Base-by-base conservation (phyloP, 441 rosid species). In the Syzygium malaccense region DNA sequence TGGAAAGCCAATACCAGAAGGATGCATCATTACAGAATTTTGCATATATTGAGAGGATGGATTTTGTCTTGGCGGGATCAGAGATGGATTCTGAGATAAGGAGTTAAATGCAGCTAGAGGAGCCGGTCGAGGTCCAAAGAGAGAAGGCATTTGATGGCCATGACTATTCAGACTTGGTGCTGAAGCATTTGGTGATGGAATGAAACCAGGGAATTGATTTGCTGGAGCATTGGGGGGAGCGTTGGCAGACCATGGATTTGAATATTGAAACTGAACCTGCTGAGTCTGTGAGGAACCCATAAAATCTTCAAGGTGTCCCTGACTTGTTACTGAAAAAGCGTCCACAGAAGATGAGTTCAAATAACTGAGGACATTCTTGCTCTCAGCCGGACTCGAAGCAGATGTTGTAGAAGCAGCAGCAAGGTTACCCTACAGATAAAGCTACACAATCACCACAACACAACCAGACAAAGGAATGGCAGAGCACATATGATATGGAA, bases 381-480 rank as follows among this genome's bases (percentile, higher is more conserved):
- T 90, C 86, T 91, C 96, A 68, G 92, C 94, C 30, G 94, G 89
- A 87, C 66, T 89, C 4, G 89, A 89, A 88, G 91, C 87, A 75
- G 93, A 86, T 56, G 15, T 56, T 9, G 88, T 88, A 41, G 92
- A 87, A 90, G 56, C 92, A 88, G 93, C 87, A 58, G 88, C 92
- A 87, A 92, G 87, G 90, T 93, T 97, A 89, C 91, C 98, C 99
- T 97, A 84, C 91, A 91, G 12, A 87, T 66, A 79, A 86, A 49
- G 54, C 78, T 20, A 78, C 87, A 87, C 62, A 86, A 33, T 90
- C 51, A 88, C 87, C 71, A 37, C 64, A 79, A 86, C 64, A 86
- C 51, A 12, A 87, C 20, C 41, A 30, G 37, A 17, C 54, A 48
- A 60, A 86, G 51, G 25, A 83, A 56, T 41, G 68, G 66, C 60